A percentile compares a stretch with the other conserved stretches of the same genome.
Conservation (phyloP, 2,329 filamentous ascomycete genomes). For the Fusarium torreyae region DNA sequence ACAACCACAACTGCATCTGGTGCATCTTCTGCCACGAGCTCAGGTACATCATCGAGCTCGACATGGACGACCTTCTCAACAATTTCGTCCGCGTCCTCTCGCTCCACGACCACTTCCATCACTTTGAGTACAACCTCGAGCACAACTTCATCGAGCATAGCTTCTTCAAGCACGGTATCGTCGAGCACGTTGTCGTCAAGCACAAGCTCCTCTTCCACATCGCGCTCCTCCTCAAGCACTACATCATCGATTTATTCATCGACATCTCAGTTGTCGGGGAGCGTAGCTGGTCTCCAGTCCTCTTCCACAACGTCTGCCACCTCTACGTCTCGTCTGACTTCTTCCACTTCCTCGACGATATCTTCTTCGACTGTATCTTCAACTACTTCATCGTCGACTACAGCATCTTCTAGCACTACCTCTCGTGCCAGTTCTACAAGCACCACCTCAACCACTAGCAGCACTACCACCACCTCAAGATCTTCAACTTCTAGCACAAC, state of each 20-base stretch:
- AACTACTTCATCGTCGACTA: neutral
- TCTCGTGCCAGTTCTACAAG: constrained; percentile 5
- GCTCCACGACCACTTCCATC: neutral
- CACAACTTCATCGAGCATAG: neutral
- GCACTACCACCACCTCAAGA: neutral
- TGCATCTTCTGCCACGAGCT: neutral
- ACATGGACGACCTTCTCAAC: constrained; percentile 11
- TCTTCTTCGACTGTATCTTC: too few relatives aligned
- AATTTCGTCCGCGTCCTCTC: constrained; percentile 8
- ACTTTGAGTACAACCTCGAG: neutral
- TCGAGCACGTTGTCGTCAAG: neutral
- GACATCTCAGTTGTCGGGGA: constrained; percentile 24
- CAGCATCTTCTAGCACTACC: neutral
- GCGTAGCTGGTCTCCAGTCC: neutral
- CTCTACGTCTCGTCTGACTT: neutral
- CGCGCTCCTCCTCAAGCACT: constrained; percentile 2
- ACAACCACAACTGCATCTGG: neutral
- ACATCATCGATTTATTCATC: constrained; percentile 47
- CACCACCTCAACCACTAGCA: neutral
- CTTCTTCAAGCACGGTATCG: constrained; percentile 34
- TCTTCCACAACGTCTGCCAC: fast-evolving
- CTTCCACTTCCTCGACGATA: neutral
- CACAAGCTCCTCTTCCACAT: constrained; percentile 35
- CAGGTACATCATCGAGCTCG: neutral
- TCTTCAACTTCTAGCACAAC: neutral